Evolutionary conservation across 805 yeast species (phyloP), one percentile per base, ranked within the genome.

Genomic region (Wickerhamomyces alni): DNA sequence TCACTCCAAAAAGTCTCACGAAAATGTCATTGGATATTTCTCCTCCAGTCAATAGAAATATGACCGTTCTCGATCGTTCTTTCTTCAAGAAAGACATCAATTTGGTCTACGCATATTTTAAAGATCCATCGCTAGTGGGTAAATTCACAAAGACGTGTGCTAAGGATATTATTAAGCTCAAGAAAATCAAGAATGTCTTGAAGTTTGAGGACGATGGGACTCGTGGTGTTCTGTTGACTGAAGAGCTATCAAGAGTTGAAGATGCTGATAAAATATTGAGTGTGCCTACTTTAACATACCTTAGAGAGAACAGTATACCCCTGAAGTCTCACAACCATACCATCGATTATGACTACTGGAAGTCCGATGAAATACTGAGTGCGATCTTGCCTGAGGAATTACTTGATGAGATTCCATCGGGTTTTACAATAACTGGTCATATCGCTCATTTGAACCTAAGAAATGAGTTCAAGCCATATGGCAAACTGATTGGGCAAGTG

Each of bases 361-460:
- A 78, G 48, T 71, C 89, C 0, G 99, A 94, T 40, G 96, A 93
- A 50, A 82, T 93, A 13, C 66, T 93, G 29, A 67, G 70, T 33
- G 75, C 95, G 0, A 74, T 88, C 4, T 61, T 93, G 33, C 99
- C 99, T 0, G 82, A 75, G 33, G 69, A 77, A 16, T 59, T 78
- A 17, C 61, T 76, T 7, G 80, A 74, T 31, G 95, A 87, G 41
- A 68, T 82, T 8, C 99, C 99, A 1, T 70, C 93, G 1, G 94
- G 98, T 0, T 93, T 85, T 59, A 86, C 98, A 1, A 77, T 80
- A 28, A 94, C 95, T 0, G 99, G 99, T 0, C 98, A 93, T 62
- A 74, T 93, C 42, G 99, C 98, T 0, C 99, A 93, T 61, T 62
- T 94, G 54, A 93, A 93, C 54, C 61, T 93, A 31, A 70, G 88